Percentiles rank a stretch among this genome's conserved stretches.
Conservation (phyloP, 2,329 filamentous ascomycete genomes). For the Thielaviopsis ethacetica region DNA sequence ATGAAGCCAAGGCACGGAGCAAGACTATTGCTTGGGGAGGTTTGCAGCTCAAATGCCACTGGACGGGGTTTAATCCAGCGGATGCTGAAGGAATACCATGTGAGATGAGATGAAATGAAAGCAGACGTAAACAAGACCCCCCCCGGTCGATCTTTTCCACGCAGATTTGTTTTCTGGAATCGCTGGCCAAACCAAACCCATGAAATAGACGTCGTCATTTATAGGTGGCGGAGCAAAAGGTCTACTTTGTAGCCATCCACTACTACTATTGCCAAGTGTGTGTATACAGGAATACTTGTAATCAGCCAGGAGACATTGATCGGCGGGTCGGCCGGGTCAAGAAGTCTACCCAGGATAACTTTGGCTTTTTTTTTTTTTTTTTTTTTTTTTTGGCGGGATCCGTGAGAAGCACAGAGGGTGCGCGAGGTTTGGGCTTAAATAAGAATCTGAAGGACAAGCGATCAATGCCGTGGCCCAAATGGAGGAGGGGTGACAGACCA, state of each 20-base stretch:
- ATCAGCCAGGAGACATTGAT: neutral
- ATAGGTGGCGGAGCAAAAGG: no score
- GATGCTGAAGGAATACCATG: neutral
- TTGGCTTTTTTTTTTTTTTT: neutral
- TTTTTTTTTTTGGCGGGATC: neutral
- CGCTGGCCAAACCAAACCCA: neutral
- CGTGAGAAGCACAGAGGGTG: neutral
- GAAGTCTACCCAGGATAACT: neutral
- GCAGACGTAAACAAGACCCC: neutral
- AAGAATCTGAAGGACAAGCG: neutral
- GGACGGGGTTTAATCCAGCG: no score
- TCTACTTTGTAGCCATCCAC: no score
- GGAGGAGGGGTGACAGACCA: no score
- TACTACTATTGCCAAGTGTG: no score
- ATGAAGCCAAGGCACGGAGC: no score
- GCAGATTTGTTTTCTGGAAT: neutral
- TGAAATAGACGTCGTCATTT: neutral
- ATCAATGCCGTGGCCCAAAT: neutral
- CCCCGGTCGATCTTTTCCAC: no score
- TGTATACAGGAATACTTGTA: neutral
- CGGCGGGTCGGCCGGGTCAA: no score
- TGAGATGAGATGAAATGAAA: neutral
- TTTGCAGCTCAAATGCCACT: neutral
- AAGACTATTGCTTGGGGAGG: neutral
- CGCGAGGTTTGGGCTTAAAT: neutral